Evolutionary conservation across 495 filamentous ascomycete genomes (phyloP).

Genomic region (Xylaria castorea): DNA sequence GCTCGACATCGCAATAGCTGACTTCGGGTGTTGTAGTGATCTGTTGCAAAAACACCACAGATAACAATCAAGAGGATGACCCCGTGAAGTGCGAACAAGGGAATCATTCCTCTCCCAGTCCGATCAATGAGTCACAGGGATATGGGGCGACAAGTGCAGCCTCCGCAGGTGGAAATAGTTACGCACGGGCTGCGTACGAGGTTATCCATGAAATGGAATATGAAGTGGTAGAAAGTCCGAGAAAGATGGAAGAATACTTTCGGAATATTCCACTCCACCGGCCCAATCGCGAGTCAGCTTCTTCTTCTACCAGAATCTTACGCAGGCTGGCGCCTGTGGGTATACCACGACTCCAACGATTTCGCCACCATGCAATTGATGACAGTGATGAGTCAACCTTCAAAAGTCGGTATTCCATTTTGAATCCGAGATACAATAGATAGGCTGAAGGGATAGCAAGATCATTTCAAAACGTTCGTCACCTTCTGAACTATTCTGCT

Average conservation of each 20-base stretch:
- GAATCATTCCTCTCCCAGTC: not conserved
- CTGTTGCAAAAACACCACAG: not conserved
- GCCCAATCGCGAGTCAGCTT: not conserved
- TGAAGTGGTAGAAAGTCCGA: not conserved
- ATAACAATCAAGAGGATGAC: not conserved
- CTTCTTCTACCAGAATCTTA: not conserved
- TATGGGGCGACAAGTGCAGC: too few relatives aligned
- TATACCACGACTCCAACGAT: not conserved
- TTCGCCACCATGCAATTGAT: not conserved
- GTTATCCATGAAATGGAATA: not conserved
- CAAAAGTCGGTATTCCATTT: not conserved
- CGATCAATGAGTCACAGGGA: too few relatives aligned
- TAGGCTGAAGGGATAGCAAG: not conserved
- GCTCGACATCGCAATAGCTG: not conserved
- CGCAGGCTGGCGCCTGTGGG: not conserved
- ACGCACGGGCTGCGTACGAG: not conserved
- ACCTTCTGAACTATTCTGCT: not conserved
- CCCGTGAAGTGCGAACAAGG: not conserved
- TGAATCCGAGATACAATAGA: not conserved
- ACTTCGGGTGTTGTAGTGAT: not conserved
- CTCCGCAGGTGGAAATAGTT: not conserved
- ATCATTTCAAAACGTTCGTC: not conserved
- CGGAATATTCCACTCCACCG: not conserved
- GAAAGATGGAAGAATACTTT: not conserved
- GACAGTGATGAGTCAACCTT: slow-evolving; percentile 6